Conservation (phyloP, 345 rosid species). For the Salix exigua region DNA sequence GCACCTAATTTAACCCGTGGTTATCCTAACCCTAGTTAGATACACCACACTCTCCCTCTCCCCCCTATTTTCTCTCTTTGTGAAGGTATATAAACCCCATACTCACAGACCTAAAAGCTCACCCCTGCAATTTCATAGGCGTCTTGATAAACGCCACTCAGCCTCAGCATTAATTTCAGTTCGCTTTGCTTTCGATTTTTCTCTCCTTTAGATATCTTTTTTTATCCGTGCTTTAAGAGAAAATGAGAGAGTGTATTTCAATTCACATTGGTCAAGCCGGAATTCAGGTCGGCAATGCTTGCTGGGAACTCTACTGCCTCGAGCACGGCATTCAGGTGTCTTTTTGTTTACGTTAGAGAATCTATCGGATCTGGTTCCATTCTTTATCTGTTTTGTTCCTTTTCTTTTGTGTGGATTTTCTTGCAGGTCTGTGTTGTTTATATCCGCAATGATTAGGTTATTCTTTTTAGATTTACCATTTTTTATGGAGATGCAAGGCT, state of each 20-base stretch:
- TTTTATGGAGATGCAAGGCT: too few relatives aligned
- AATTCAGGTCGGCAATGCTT: slow-evolving; percentile 26
- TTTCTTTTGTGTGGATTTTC: too few relatives aligned
- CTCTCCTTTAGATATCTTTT: not conserved
- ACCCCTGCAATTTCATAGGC: slow-evolving; percentile 18
- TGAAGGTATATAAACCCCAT: not conserved
- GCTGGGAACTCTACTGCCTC: slow-evolving; percentile 21
- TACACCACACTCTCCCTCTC: not conserved
- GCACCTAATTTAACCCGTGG: slow-evolving; percentile 2
- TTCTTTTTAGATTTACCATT: too few relatives aligned
- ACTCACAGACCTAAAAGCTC: not conserved
- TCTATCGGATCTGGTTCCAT: not conserved
- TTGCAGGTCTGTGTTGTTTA: too few relatives aligned
- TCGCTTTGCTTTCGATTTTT: too few relatives aligned
- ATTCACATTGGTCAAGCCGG: slow-evolving; percentile 28
- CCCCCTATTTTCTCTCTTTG: not conserved
- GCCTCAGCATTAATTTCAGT: not conserved
- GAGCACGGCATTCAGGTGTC: slow-evolving; percentile 23
- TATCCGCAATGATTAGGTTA: too few relatives aligned
- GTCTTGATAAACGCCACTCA: slow-evolving; percentile 53
- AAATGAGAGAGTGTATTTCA: slow-evolving; percentile 27
- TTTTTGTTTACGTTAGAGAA: not conserved
- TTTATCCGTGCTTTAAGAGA: not conserved
- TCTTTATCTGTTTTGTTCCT: not conserved
- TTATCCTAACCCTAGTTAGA: slow-evolving; percentile 19